Percentiles rank a stretch among this genome's conserved stretches.
Conservation (phyloP, 23 red algal species). For the Rhodosorus marinus region DNA sequence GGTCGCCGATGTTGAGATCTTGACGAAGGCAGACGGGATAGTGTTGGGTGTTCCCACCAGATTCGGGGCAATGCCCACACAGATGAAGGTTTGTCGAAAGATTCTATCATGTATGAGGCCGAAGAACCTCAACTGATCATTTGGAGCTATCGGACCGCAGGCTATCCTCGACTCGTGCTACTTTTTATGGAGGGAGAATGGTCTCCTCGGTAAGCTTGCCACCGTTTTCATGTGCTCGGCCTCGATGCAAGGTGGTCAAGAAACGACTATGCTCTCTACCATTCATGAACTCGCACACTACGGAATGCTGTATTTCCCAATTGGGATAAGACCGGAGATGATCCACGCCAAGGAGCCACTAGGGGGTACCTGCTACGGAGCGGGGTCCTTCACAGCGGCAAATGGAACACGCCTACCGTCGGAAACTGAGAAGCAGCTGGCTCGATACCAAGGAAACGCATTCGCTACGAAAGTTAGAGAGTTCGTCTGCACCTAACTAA, state of each 20-base stretch:
- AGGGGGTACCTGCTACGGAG: too few species aligned
- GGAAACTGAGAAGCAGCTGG: too few species aligned
- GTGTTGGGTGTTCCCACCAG: conserved; percentile 24
- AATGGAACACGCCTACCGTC: too few species aligned
- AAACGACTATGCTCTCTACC: conserved; percentile 23
- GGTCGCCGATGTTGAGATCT: neutral
- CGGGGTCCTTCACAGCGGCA: too few species aligned
- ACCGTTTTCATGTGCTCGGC: conserved; percentile 12
- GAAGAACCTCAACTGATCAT: too few species aligned
- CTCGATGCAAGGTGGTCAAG: conserved; percentile 17
- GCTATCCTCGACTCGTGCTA: conserved; percentile 9
- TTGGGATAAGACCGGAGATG: conserved; percentile 5
- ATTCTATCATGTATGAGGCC: too few species aligned
- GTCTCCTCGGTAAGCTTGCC: conserved; percentile 10
- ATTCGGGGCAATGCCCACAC: conserved; percentile 19
- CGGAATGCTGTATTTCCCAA: conserved; percentile 27
- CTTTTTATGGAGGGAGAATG: conserved; percentile 6
- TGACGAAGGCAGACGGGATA: conserved; percentile 20
- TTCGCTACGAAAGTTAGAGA: too few species aligned
- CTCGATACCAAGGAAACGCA: too few species aligned
- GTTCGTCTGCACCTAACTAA: too few species aligned
- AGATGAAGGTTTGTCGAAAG: too few species aligned
- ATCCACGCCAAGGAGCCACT: too few species aligned
- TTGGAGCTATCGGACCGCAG: too few species aligned
- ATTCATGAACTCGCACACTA: conserved; percentile 9